A percentile compares a stretch with the other conserved stretches of the same genome.
Conservation (phyloP, 192 early-diverging fungal species). For the Entomortierella chlamydospora region DNA sequence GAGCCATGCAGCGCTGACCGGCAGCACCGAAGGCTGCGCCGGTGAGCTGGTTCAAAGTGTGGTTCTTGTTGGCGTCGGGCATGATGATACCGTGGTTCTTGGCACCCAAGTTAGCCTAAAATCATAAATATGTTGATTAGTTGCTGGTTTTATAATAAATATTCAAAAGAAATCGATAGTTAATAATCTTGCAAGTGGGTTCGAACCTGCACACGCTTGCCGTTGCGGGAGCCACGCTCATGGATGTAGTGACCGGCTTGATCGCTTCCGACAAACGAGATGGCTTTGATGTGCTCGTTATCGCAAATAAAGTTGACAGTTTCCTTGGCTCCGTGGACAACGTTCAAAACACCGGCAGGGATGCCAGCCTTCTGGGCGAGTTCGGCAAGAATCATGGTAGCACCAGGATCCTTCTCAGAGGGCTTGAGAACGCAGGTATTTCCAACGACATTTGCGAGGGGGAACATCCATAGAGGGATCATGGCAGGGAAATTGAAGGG, state of each 20-base stretch:
- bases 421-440: slow-evolving; percentile 95
- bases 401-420: slow-evolving; percentile 93
- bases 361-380: slow-evolving; percentile 91
- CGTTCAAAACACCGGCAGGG: slow-evolving; percentile 90
- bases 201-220: slow-evolving; percentile 90
- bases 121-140: background rate
- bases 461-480: slow-evolving; percentile 97
- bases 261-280: slow-evolving; percentile 95
- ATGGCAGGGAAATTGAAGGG: slow-evolving; percentile 99
- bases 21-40: slow-evolving; percentile 98
- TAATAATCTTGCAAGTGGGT: no score
- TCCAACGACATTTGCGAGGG: slow-evolving; percentile 91
- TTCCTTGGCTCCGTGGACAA: slow-evolving; percentile 89
- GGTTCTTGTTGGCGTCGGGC: slow-evolving; percentile 95
- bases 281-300: slow-evolving; percentile 86
- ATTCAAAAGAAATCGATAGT: background rate
- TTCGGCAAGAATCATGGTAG: slow-evolving; percentile 88
- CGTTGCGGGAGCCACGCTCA: slow-evolving; percentile 84
- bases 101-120: slow-evolving; percentile 89
- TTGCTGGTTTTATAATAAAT: no score
- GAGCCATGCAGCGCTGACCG: slow-evolving; percentile 98
- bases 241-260: slow-evolving; percentile 89
- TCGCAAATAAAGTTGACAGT: slow-evolving; percentile 94
- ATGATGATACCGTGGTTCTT: slow-evolving; percentile 98
- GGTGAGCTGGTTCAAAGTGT: slow-evolving; percentile 90